Conservation (phyloP, 1,284 basidiomycete species). For the Cutaneotrichosporon sp. region DNA sequence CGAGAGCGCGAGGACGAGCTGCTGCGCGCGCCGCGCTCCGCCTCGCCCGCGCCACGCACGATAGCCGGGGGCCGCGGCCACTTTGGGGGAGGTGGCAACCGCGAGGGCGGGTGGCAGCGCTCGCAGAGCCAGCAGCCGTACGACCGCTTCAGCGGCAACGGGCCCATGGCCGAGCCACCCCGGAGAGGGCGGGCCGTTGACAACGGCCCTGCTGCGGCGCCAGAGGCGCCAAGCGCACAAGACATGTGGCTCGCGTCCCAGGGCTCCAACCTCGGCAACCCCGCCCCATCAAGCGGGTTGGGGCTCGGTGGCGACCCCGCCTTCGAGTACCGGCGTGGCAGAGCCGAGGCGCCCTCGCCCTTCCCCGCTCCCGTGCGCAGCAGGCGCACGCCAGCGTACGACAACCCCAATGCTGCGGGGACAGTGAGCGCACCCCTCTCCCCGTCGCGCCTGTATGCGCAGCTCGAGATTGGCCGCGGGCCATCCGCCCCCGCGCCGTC, state of each 20-base stretch:
- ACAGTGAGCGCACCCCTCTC: constrained; percentile 52
- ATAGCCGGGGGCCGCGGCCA: constrained; percentile 39
- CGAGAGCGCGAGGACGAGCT: constrained; percentile 57
- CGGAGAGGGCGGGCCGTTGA: constrained; percentile 1
- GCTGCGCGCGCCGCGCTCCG: constrained; percentile 52
- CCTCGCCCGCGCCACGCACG: constrained; percentile 51
- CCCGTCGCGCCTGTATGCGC: constrained; percentile 49
- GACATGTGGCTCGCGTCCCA: constrained; percentile 51
- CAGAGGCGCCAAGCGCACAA: constrained; percentile 31
- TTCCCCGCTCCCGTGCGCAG: constrained; percentile 11
- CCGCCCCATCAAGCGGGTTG: constrained; percentile 22
- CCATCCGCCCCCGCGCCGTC: constrained; percentile 11
- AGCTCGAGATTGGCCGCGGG: constrained; percentile 43
- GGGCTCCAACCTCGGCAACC: constrained; percentile 44
- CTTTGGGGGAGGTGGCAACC: constrained; percentile 25
- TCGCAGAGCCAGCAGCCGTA: constrained; percentile 46
- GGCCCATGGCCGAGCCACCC: not conserved
- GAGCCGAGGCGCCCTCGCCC: constrained; percentile 11
- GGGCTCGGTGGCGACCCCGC: constrained; percentile 32
- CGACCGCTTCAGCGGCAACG: constrained; percentile 34
- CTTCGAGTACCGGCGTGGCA: constrained; percentile 27
- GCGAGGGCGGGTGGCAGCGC: constrained; percentile 32
- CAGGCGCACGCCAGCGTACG: constrained; percentile 28
- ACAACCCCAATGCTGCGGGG: constrained; percentile 41
- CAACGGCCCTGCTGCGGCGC: not conserved